phyloP scores from a whole-genome alignment of 176 grass and related monocot genomes.

The Chloris gayana region DNA sequence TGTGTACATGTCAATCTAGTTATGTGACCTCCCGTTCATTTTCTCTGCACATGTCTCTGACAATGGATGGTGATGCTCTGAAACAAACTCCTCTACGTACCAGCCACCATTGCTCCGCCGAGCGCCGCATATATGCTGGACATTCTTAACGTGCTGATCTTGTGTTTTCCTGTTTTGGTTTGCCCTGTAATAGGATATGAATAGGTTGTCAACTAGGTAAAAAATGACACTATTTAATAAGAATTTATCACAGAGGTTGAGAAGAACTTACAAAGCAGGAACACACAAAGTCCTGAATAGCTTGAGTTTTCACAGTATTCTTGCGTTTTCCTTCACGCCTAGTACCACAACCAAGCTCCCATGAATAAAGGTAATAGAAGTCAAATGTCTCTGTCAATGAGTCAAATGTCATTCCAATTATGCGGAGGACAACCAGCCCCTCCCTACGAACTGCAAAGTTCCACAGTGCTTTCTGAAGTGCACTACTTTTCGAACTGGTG shows the following conservation, averaged over 20 bases:
- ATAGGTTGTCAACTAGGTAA: no score
- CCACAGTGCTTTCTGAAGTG: background rate
- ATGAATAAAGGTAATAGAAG: background rate
- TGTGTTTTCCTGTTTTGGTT: accelerated
- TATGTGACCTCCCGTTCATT: background rate
- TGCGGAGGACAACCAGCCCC: background rate
- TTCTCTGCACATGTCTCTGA: background rate
- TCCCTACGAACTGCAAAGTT: background rate
- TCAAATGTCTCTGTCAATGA: background rate
- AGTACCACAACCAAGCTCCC: background rate
- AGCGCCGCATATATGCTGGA: background rate
- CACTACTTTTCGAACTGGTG: no score
- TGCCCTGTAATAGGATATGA: no score
- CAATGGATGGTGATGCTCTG: background rate
- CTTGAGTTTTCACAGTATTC: background rate
- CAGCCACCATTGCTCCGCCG: background rate
- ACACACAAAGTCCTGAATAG: background rate
- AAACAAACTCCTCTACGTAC: background rate
- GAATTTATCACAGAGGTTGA: no score
- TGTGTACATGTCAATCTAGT: background rate
- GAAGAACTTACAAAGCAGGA: background rate
- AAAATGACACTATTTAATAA: no score
- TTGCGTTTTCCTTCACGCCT: accelerated
- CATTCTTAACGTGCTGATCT: background rate
- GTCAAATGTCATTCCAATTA: background rate